Base-by-base conservation (phyloP, 106 monocot genomes). In the Acanthochlamys bracteata region DNA sequence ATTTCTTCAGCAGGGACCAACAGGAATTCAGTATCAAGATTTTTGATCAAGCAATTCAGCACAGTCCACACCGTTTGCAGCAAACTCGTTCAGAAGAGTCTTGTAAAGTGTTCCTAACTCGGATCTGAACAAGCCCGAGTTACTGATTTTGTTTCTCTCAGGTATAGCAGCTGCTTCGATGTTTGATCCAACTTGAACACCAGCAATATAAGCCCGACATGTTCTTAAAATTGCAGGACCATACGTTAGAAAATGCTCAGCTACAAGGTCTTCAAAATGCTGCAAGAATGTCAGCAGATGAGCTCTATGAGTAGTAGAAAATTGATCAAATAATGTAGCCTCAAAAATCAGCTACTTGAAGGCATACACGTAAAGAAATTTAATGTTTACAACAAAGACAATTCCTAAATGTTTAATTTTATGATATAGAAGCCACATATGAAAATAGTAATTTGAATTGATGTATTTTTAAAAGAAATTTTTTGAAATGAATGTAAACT, bases 211-310 rank as follows among this genome's bases (percentile, higher is more conserved):
- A 25, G 83, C 71, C 17, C 46, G 70, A 68, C 83, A 79, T 56
- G 79, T 79, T 24, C 58, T 59, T 7, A 83, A 71, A 20, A 83
- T 79, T 0, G n/a, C 16, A 7, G 41, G 41, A 4, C 79, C 83
- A 6, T 47, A 55, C n/a, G 59, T 65, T 15, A 65, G 59, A 55
- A 83, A 83, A 72, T 83, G 83, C 1, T 62, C 75, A 17, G 63
- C 72, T 49, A 83, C 75, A 41, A 84, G 75, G 19, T 79, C 72
- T 61, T 76, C 69, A 24, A 84, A 84, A 60, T 76, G 60, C 83
- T 84, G 69, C 3, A 8, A 41, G 20, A 41, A 33, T 11, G 39
- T 41, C 12, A 45, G n/a, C n/a, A n/a, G n/a, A n/a, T n/a, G n/a
- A n/a, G n/a, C n/a, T n/a, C n/a, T n/a, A n/a, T n/a, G n/a, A n/a